Base-by-base conservation (phyloP, 352 stramenopile species). In the Phytophthora pseudosyringae region DNA sequence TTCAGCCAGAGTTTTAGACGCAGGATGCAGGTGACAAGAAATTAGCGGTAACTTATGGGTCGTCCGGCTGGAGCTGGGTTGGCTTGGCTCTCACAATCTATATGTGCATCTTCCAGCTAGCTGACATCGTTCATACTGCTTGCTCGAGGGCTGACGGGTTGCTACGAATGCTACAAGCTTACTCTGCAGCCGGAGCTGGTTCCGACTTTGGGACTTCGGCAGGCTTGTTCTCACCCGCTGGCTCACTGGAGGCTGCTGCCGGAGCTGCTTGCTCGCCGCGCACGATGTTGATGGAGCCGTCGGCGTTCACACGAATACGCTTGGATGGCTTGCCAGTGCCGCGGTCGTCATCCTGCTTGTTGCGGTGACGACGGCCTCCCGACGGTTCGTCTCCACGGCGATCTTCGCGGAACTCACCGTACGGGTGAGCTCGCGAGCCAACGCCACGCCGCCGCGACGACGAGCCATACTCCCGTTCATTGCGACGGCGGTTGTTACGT, bases 281-380 rank as follows among this genome's bases (percentile, higher is more conserved):
- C 38, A 90, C 75, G 53, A 88, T 67, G 53, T 86, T 80, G 59
- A 90, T 83, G 15, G 81, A 90, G 25, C 81, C 81, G 43, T 90
- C 81, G 6, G 69, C 66, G 53, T 90, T 90, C 50, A 87, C 49
- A 57, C 75, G 80, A 59, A 90, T 80, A 41, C 78, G 79, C 11
- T 73, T 80, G 0, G 81, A 87, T 25, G 72, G 72, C 16, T 77
- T 83, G 4, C 81, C 79, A 36, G 75, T 81, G 12, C 80, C 71
- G 7, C 58, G 59, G 36, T 69, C 64, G 36, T 69, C 64, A 11
- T 68, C 44, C 28, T 70, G 64, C 10, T 62, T 72, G 46, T 64
- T 61, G 36, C 52, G 67, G 25, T 60, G 67, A 63, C 64, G 69
- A 29, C 59, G 46, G 29, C 40, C 28, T 29, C 49, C 49, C 12